Evolutionary conservation across 257 asterid species (phyloP).

Genomic region (Przewalskia tangutica): DNA sequence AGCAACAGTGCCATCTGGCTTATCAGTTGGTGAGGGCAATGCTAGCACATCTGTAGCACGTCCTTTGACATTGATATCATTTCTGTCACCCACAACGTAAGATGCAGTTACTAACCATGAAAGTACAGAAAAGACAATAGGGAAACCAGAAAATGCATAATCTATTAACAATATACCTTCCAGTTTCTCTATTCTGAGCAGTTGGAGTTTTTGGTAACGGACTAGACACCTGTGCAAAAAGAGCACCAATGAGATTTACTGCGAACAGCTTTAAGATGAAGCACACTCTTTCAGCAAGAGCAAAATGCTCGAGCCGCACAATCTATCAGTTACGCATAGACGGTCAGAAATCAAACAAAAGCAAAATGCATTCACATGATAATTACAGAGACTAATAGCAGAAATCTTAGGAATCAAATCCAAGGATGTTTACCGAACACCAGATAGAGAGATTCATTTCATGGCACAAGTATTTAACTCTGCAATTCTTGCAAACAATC

Average conservation of each 20-base stretch:
- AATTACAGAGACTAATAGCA: not conserved
- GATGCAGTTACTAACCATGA: not conserved
- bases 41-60: conserved; percentile 43
- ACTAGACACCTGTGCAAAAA: conserved; percentile 51
- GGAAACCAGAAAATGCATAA: conserved; percentile 6
- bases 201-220: conserved; percentile 50
- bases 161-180: conserved; percentile 37
- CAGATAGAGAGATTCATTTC: not conserved
- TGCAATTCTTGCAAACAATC: not conserved
- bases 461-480: not conserved
- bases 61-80: conserved; percentile 44
- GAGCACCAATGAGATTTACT: conserved; percentile 7
- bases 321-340: not conserved
- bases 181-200: conserved; percentile 47
- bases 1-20: conserved; percentile 57
- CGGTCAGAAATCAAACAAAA: not conserved
- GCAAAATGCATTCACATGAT: not conserved
- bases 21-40: conserved; percentile 42
- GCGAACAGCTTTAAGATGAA: not conserved
- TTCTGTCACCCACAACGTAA: conserved; percentile 36
- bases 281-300: not conserved
- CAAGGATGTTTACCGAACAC: not conserved
- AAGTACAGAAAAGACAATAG: not conserved
- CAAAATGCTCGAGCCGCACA: not conserved
- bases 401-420: not conserved